Conservation (phyloP, 176 grass and related monocot genomes). For the Hyparrhenia diplandra region DNA sequence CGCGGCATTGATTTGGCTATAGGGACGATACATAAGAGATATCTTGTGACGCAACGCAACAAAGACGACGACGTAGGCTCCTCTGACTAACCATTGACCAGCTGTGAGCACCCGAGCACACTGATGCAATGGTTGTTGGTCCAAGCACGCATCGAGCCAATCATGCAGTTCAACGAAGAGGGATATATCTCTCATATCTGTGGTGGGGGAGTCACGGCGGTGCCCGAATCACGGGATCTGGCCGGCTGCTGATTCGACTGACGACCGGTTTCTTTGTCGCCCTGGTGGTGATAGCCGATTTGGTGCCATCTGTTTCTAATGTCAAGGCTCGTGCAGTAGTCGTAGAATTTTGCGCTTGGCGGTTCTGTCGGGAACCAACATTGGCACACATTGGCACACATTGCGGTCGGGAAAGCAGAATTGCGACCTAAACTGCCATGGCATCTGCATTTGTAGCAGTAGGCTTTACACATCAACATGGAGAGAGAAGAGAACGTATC, state of each 20-base stretch:
- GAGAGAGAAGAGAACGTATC: no score
- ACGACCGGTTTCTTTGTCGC: neutral
- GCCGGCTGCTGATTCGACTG: neutral
- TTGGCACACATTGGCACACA: neutral
- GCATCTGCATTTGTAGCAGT: no score
- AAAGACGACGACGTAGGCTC: neutral
- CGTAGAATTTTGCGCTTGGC: neutral
- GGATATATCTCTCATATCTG: neutral
- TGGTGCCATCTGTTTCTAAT: neutral
- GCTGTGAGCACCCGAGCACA: neutral
- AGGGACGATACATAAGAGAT: neutral
- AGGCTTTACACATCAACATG: no score
- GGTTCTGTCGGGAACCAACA: neutral
- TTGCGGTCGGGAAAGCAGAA: neutral
- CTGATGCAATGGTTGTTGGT: neutral
- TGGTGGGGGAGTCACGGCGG: neutral
- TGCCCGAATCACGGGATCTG: neutral
- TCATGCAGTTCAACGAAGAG: neutral
- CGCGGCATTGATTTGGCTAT: neutral
- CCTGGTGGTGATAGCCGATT: neutral
- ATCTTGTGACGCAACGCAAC: neutral
- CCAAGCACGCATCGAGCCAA: slow-evolving; percentile 27
- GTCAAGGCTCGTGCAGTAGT: neutral
- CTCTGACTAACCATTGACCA: neutral
- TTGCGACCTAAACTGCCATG: neutral